phyloP scores from a whole-genome alignment of 2,329 filamentous ascomycete genomes.

The Atkinsonella hypoxylon region DNA sequence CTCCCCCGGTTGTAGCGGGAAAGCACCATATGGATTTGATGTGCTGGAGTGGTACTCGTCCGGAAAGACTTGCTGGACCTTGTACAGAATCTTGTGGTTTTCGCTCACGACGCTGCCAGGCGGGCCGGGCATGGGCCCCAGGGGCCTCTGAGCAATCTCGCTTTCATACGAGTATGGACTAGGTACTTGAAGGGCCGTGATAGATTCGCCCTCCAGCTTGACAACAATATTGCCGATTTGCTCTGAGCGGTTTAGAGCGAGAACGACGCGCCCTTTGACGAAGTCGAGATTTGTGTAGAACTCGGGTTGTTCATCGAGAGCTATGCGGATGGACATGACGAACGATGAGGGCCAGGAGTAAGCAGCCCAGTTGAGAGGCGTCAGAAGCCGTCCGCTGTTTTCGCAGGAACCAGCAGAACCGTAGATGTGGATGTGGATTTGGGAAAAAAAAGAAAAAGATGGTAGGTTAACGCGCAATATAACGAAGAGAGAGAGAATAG shows the following conservation, averaged over 20 bases:
- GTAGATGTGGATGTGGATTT: neutral
- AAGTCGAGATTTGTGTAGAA: conserved; percentile 74
- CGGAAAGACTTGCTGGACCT: conserved; percentile 61
- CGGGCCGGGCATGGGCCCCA: conserved; percentile 18
- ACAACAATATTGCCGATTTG: conserved; percentile 62
- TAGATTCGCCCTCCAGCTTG: conserved; percentile 72
- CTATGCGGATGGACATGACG: conserved; percentile 55
- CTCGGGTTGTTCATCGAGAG: conserved; percentile 52
- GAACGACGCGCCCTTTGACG: conserved; percentile 49
- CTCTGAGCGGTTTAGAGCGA: conserved; percentile 53
- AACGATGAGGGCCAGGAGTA: conserved; percentile 5
- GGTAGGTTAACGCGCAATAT: neutral
- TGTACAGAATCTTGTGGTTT: conserved; percentile 65
- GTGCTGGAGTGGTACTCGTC: conserved; percentile 33
- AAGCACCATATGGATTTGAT: conserved; percentile 33
- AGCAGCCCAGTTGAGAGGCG: neutral
- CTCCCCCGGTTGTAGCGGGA: conserved; percentile 53
- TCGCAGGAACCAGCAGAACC: neutral
- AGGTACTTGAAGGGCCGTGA: conserved; percentile 49
- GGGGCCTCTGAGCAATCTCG: conserved; percentile 24
- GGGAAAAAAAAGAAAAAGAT: neutral
- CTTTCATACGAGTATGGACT: conserved; percentile 31
- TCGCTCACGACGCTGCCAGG: conserved; percentile 37
- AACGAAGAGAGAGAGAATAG: neutral
- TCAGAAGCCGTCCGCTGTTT: neutral